Evolutionary conservation across 2,329 filamentous ascomycete species (phyloP), one percentile per base, ranked within the genome.

Genomic region (Cytospora piceae): DNA sequence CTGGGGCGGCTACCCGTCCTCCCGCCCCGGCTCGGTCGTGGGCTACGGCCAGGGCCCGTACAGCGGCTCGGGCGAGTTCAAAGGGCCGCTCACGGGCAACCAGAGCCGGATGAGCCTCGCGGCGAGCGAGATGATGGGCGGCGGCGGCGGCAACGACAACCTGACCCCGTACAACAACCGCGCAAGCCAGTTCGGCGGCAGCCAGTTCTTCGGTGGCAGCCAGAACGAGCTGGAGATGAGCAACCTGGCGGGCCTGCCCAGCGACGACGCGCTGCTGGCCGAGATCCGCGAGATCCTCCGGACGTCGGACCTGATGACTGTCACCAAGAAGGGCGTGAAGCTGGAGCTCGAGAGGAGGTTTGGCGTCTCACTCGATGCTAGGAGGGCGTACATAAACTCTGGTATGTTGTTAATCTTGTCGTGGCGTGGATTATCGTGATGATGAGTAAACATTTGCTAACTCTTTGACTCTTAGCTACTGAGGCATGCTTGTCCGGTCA

Each of bases 301-400:
- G 71, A 96, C 91, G 15, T 94, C 93, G 2, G 95, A 99, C 79
- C 81, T 99, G 74, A 99, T 99, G 95, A 94, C 87, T 5, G 92
- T 99, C 53, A 99, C 95, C 70, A 99, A 99, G 88, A 99, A 99
- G 87, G 93, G 91, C 72, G 91, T 99, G 79, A 98, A 98, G 85
- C 80, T 87, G 71, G 95, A 99, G 81, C 81, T 99, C 65, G 95
- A 99, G 83, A 87, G 88, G 73, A 87, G 94, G 69, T 99, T 99
- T 74, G 92, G 91, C 68, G 89, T 96, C 69, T 87, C 89, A 66
- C 85, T 99, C 66, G 94, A 98, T 76, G 83, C 88, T 62, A 96
- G 92, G 85, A 90, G 94, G 78, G 88, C 92, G 65, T 99, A 97
- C 78, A 98, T 99, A 76, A 94, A 93, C 77, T 93, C 89, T 80